A percentile compares a stretch with the other conserved stretches of the same genome.
Conservation (phyloP, 1,139 yeast species). For the Candida neerlandica region DNA sequence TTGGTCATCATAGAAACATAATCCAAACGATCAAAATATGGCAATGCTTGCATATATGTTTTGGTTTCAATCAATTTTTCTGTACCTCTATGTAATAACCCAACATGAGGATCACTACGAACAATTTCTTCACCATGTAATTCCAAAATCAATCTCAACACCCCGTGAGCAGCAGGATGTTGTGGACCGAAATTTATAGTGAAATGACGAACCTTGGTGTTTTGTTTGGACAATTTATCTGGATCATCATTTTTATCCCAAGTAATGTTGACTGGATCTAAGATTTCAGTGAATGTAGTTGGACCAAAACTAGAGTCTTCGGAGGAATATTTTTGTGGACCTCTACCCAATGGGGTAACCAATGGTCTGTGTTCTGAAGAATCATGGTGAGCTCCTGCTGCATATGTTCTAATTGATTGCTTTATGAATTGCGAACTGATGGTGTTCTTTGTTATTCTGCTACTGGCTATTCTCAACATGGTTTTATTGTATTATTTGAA, state of each 20-base stretch:
- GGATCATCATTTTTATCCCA: slow-evolving; percentile 52
- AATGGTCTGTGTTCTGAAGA: slow-evolving; percentile 9
- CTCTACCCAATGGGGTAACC: slow-evolving; percentile 14
- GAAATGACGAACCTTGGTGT: slow-evolving; percentile 76
- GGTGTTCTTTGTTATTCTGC: slow-evolving; percentile 7
- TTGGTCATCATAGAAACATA: slow-evolving; percentile 93
- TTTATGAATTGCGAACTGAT: slow-evolving; percentile 7
- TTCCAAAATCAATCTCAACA: slow-evolving; percentile 81
- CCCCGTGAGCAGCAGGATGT: slow-evolving; percentile 96
- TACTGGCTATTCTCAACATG: slow-evolving; percentile 16
- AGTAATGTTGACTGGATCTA: slow-evolving; percentile 52
- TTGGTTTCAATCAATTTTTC: slow-evolving; percentile 85
- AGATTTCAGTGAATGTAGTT: slow-evolving; percentile 44
- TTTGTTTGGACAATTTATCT: slow-evolving; percentile 45
- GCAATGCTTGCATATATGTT: slow-evolving; percentile 84
- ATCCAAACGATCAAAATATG: slow-evolving; percentile 86
- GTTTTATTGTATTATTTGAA: neutral
- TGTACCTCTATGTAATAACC: slow-evolving; percentile 85
- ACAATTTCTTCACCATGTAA: slow-evolving; percentile 88
- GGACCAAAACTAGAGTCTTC: slow-evolving; percentile 36
- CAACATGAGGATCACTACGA: slow-evolving; percentile 87
- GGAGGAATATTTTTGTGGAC: slow-evolving; percentile 8
- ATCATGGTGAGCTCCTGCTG: slow-evolving; percentile 6
- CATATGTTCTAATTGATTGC: slow-evolving; percentile 10
- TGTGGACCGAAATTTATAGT: slow-evolving; percentile 92